Percentiles rank a stretch among this genome's conserved stretches.
Conservation (phyloP, 129 eudicot genomes). For the Chrysanthemum makinoi region DNA sequence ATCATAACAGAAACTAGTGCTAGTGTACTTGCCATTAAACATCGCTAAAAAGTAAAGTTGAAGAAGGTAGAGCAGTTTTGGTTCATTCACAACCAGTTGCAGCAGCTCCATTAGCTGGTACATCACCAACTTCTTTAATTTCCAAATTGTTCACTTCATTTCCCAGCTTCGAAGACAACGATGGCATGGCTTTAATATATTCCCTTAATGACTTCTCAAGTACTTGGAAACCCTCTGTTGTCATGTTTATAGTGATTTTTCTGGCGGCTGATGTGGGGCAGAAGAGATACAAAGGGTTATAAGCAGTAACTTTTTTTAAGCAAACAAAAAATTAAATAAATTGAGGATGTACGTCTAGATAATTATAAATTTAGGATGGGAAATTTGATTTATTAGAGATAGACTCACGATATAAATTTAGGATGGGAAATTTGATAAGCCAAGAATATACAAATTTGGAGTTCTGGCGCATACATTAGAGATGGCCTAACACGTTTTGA, state of each 20-base stretch:
- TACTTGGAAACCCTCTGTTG: slow-evolving; percentile 49
- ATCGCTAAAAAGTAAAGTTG: slow-evolving; percentile 17
- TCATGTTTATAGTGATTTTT: slow-evolving; percentile 24
- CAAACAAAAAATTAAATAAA: too few species aligned
- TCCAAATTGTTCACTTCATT: slow-evolving; percentile 45
- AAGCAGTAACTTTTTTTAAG: too few species aligned
- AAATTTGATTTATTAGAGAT: too few species aligned
- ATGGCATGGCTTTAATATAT: slow-evolving; percentile 74
- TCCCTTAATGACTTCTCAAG: slow-evolving; percentile 66
- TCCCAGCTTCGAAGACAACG: slow-evolving; percentile 57
- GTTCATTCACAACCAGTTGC: slow-evolving; percentile 33
- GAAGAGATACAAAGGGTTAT: too few species aligned
- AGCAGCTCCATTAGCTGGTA: slow-evolving; percentile 11
- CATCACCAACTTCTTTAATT: slow-evolving; percentile 91
- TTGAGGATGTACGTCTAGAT: too few species aligned
- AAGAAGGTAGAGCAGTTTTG: background rate
- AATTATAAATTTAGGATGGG: too few species aligned
- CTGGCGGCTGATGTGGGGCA: too few species aligned
- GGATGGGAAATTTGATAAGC: too few species aligned
- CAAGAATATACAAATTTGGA: too few species aligned
- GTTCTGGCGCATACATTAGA: too few species aligned
- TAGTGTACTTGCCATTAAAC: slow-evolving; percentile 21
- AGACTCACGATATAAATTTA: too few species aligned
- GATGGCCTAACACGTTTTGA: too few species aligned
- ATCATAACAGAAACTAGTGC: slow-evolving; percentile 20